These are phyloP conservation scores for Phytophthora pinifolia DNA, from an alignment of 352 stramenopile genomes.

Conservation along the genomic window DNA sequence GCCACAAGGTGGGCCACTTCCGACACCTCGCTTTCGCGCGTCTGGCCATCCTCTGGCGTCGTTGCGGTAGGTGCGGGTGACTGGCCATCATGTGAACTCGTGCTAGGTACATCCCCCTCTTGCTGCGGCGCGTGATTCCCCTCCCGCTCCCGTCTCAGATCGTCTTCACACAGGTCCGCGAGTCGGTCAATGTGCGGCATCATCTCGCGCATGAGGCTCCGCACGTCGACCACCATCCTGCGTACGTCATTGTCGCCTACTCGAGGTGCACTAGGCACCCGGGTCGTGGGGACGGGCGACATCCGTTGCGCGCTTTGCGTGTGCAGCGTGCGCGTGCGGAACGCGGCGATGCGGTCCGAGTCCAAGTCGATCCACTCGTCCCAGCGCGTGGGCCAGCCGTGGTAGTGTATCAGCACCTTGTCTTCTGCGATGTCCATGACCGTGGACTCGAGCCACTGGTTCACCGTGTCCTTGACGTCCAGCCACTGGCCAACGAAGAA, in stretches of 20 bases:
- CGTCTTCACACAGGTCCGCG: slow-evolving; percentile 56
- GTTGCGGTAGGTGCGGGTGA: not conserved
- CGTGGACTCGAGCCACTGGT: slow-evolving; percentile 98
- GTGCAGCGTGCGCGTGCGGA: slow-evolving; percentile 92
- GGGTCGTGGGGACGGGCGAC: slow-evolving; percentile 56
- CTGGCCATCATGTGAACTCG: too few species aligned
- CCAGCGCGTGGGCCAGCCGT: slow-evolving; percentile 96
- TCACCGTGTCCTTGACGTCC: slow-evolving; percentile 97
- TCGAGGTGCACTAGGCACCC: slow-evolving; percentile 51
- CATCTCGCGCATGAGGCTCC: slow-evolving; percentile 70
- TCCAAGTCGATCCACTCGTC: slow-evolving; percentile 97
- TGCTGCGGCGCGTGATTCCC: not conserved
- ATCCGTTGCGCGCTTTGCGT: slow-evolving; percentile 44
- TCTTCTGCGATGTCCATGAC: slow-evolving; percentile 88
- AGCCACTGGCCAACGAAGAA: slow-evolving; percentile 96
- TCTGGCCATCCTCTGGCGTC: not conserved
- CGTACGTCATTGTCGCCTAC: slow-evolving; percentile 49
- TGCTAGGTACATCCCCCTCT: not conserved
- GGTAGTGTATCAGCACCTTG: slow-evolving; percentile 95
- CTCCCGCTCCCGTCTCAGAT: slow-evolving; percentile 19
- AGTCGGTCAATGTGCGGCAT: slow-evolving; percentile 72
- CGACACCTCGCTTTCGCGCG: slow-evolving; percentile 40
- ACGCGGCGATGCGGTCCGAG: slow-evolving; percentile 94
- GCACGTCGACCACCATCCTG: slow-evolving; percentile 51
- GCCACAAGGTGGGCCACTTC: slow-evolving; percentile 71